These are phyloP conservation scores for Hyphochytrium catenoides DNA, from an alignment of 352 stramenopile genomes.

Conservation along the genomic window DNA sequence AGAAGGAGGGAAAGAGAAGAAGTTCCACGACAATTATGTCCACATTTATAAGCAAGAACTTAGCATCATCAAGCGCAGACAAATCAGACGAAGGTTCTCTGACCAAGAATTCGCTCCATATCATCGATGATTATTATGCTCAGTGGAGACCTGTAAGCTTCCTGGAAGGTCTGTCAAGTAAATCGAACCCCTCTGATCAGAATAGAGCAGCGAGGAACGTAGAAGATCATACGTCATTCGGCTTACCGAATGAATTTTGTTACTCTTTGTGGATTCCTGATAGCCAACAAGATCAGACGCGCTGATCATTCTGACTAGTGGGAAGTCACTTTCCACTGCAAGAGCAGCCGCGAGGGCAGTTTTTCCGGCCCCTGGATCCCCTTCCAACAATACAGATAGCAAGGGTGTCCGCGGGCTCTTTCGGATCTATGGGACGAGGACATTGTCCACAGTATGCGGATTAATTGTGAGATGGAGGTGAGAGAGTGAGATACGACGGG, in stretches of 20 bases:
- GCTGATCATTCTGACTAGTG: conserved; percentile 91
- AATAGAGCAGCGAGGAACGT: no score
- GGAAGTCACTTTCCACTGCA: conserved; percentile 84
- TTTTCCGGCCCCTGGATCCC: conserved; percentile 77
- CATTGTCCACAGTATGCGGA: background rate
- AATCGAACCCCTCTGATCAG: no score
- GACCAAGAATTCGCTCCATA: conserved; percentile 97
- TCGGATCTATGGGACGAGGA: conserved; percentile 13
- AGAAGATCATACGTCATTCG: conserved; percentile 9
- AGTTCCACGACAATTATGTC: no score
- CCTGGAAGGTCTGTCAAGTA: no score
- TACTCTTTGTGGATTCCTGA: conserved; percentile 76
- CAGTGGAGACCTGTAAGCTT: conserved; percentile 92
- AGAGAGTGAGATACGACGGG: no score
- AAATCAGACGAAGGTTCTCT: no score
- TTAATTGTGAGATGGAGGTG: no score
- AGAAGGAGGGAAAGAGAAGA: no score
- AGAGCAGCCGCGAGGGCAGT: conserved; percentile 91
- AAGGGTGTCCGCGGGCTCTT: conserved; percentile 83
- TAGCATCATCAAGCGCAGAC: conserved; percentile 41
- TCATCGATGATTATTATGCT: conserved; percentile 99
- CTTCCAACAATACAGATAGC: conserved; percentile 91
- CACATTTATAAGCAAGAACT: no score
- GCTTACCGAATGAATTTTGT: conserved; percentile 72
- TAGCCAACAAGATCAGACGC: conserved; percentile 92